Evolutionary conservation across 2,329 filamentous ascomycete genomes (phyloP), one percentile per base, ranked within the genome.

Genomic region (Alternaria triticimaculans): DNA sequence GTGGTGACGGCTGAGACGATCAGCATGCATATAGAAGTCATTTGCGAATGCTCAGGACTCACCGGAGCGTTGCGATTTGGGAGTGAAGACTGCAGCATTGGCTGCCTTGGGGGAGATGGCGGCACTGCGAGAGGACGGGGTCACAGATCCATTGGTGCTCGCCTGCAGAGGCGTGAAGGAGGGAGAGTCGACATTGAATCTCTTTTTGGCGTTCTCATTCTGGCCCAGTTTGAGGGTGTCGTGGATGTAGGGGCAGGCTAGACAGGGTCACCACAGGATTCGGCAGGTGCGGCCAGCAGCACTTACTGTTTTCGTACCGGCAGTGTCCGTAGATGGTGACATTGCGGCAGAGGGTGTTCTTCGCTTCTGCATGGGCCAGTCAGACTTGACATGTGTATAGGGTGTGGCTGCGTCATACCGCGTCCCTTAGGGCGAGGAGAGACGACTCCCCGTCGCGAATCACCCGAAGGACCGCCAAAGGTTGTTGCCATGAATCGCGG

Each of bases 281-380:
- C 43, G 55, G 45, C 60, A 63, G 55, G 54, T 11, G 57, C 55
- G 50, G 48, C 20, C 61, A 30, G 10, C 53, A 33, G 50, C 41
- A 78, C 77, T 74, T 69, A 79, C 92, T 93, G 77, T 96, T 93
- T 83, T 96, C 92, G 81, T 94, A 97, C 68, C 93, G 91, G 80
- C 94, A 97, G 81, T 95, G 92, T 60, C 94, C 94, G 80, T 97
- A 97, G 74, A 97, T 97, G 66, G 94, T 87, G 65, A 97, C 91
- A 82, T 97, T 97, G 76, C 94, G 91, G 82, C 94, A 97, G 61
- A 95, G 87, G 7, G 93, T 97, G 78, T 96, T 94, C 82, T 95
- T 96, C 56, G 88, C 84, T 80, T 92, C 92, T 82, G 73, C 66
- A 63, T 30, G 30, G 56, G 45, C 23, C 30, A 20, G 73, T 78